phyloP scores from a whole-genome alignment of 2,329 filamentous ascomycete species.

The Thielaviopsis populi region DNA sequence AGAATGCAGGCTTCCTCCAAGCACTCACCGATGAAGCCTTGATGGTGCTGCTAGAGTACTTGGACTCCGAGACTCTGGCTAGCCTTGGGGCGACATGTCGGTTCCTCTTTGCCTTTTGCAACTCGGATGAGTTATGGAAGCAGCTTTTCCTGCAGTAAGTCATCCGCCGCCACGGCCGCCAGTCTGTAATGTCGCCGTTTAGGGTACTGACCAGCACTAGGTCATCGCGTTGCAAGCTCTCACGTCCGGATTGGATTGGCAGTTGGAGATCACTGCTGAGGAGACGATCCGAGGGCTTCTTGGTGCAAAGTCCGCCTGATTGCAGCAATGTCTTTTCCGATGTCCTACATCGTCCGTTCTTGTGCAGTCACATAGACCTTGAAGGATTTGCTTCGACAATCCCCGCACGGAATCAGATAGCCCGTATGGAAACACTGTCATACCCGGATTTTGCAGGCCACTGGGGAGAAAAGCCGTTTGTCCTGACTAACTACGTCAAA shows the following conservation, averaged over 20 bases:
- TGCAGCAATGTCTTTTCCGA: conserved; percentile 80
- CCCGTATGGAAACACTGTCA: conserved; percentile 51
- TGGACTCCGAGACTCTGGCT: conserved; percentile 49
- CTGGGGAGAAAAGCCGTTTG: conserved; percentile 74
- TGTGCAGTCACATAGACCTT: conserved; percentile 64
- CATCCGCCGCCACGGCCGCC: background rate
- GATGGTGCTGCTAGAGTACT: conserved; percentile 55
- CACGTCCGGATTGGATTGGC: conserved; percentile 22
- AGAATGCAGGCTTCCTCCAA: conserved; percentile 47
- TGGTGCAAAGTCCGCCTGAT: conserved; percentile 37
- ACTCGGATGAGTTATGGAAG: conserved; percentile 82
- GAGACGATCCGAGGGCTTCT: conserved; percentile 35
- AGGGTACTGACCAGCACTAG: conserved; percentile 17
- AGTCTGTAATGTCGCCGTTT: background rate
- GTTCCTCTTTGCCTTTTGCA: conserved; percentile 71
- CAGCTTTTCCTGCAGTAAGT: conserved; percentile 68
- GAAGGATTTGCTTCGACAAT: conserved; percentile 54
- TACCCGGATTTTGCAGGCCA: conserved; percentile 56
- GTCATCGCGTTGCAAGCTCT: conserved; percentile 17
- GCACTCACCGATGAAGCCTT: conserved; percentile 69
- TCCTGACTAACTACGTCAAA: conserved; percentile 68
- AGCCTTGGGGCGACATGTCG: conserved; percentile 64
- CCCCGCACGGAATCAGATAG: conserved; percentile 57
- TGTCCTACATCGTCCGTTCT: conserved; percentile 75
- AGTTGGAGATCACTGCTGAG: conserved; percentile 67